Conservation (phyloP, 2,329 filamentous ascomycete genomes). For the Aspergillus cejpii region DNA sequence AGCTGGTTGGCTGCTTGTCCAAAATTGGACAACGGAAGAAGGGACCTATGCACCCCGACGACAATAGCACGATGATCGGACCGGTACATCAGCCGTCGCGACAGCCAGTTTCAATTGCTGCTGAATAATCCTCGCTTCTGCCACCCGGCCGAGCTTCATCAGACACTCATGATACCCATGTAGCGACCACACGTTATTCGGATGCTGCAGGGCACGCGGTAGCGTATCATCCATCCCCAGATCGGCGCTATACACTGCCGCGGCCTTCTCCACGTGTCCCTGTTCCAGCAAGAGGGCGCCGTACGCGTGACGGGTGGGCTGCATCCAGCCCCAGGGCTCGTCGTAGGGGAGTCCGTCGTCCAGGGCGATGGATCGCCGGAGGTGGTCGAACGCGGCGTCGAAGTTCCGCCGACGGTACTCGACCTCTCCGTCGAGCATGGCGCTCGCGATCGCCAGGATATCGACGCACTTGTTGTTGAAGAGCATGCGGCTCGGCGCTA, state of each 20-base stretch:
- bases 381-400: slow-evolving; percentile 52
- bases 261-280: slow-evolving; percentile 51
- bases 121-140: slow-evolving; percentile 45
- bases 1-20: too few relatives aligned
- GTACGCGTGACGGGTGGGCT: slow-evolving; percentile 63
- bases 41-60: slow-evolving; percentile 24
- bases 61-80: slow-evolving; percentile 56
- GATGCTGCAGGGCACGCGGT: slow-evolving; percentile 59
- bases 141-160: slow-evolving; percentile 45
- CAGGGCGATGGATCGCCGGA: slow-evolving; percentile 52
- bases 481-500: slow-evolving; percentile 56
- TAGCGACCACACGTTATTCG: slow-evolving; percentile 68
- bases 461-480: slow-evolving; percentile 62
- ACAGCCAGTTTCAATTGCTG: slow-evolving; percentile 48
- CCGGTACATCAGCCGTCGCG: slow-evolving; percentile 54
- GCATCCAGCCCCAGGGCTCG: slow-evolving; percentile 77
- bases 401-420: slow-evolving; percentile 59
- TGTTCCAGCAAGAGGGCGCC: slow-evolving; percentile 64
- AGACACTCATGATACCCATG: slow-evolving; percentile 69
- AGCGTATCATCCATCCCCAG: slow-evolving; percentile 55
- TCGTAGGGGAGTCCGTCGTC: slow-evolving; percentile 62
- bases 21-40: too few relatives aligned
- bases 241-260: slow-evolving; percentile 54
- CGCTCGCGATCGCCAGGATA: slow-evolving; percentile 55
- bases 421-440: slow-evolving; percentile 67